Evolutionary conservation across 345 rosid species (phyloP).

Genomic region (Euphorbia pulcherrima): DNA sequence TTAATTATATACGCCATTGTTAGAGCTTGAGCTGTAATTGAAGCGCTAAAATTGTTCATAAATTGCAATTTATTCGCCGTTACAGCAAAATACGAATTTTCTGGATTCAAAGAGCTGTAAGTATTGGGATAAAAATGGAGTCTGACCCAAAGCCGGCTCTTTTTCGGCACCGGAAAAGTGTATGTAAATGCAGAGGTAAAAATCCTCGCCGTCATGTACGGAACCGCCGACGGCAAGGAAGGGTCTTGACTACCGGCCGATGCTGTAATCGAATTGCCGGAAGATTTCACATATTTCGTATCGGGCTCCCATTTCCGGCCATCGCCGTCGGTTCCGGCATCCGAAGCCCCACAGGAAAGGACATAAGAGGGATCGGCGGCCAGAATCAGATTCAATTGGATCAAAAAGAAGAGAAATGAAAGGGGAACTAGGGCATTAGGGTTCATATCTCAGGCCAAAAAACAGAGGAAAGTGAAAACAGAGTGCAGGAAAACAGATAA

Average conservation of each 20-base stretch:
- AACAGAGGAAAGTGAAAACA: slow-evolving; percentile 4
- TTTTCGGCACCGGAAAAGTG: slow-evolving; percentile 20
- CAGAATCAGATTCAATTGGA: background rate
- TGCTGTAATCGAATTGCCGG: slow-evolving; percentile 11
- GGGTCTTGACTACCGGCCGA: slow-evolving; percentile 23
- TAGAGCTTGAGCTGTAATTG: slow-evolving; percentile 22
- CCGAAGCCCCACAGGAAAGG: slow-evolving; percentile 21
- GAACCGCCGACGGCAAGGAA: slow-evolving; percentile 24
- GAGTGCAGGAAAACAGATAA: slow-evolving; percentile 9
- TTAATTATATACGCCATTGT: slow-evolving; percentile 25
- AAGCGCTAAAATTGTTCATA: slow-evolving; percentile 29
- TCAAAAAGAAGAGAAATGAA: background rate
- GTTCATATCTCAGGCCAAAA: slow-evolving; percentile 14
- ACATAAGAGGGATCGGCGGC: slow-evolving; percentile 20
- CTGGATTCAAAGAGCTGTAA: slow-evolving; percentile 23
- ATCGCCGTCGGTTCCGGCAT: slow-evolving; percentile 14
- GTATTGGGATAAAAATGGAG: slow-evolving; percentile 27
- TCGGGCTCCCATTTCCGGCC: slow-evolving; percentile 30
- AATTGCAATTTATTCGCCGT: slow-evolving; percentile 20
- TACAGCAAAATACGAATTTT: slow-evolving; percentile 18
- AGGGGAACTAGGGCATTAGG: slow-evolving; percentile 7
- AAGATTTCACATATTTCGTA: slow-evolving; percentile 8
- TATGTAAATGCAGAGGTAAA: slow-evolving; percentile 16
- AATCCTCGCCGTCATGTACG: slow-evolving; percentile 29
- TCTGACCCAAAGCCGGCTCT: slow-evolving; percentile 23